Conservation (phyloP, 495 filamentous ascomycete genomes). For the Cairneyella variabilis region DNA sequence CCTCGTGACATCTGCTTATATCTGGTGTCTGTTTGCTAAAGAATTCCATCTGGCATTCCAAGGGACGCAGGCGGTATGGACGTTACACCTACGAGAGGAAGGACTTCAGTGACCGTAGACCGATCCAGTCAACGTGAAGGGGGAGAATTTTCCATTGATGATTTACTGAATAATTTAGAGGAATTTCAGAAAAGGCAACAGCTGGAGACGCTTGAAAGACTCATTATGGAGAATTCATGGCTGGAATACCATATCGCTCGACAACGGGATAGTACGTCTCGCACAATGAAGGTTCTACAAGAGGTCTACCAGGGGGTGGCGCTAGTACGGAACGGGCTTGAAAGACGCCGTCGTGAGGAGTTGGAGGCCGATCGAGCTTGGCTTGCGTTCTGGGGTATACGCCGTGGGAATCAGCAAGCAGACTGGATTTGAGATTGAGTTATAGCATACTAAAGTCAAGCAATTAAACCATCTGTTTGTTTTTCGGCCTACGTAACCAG, state of each 20-base stretch:
- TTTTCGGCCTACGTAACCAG: neutral
- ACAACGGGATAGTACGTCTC: neutral
- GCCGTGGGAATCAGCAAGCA: neutral
- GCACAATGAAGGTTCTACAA: neutral
- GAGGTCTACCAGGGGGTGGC: neutral
- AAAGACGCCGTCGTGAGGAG: neutral
- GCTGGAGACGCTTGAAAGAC: neutral
- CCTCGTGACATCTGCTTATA: neutral
- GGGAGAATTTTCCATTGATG: neutral
- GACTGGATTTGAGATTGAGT: neutral
- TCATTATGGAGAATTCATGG: neutral
- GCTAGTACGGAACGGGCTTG: neutral
- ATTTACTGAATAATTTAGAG: neutral
- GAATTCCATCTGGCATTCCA: neutral
- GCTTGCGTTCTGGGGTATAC: neutral
- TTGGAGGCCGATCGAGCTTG: neutral
- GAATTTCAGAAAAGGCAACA: neutral
- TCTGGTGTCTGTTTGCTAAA: neutral
- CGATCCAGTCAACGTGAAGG: neutral
- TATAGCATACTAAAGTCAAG: neutral
- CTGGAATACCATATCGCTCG: neutral
- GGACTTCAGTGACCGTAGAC: neutral
- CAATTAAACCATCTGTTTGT: neutral
- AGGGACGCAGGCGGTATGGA: neutral
- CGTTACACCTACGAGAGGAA: neutral